A percentile compares a stretch with the other conserved stretches of the same genome.
Evolutionary conservation across 192 early-diverging fungal genomes (phyloP).

Genomic region (Dispira parvispora): DNA sequence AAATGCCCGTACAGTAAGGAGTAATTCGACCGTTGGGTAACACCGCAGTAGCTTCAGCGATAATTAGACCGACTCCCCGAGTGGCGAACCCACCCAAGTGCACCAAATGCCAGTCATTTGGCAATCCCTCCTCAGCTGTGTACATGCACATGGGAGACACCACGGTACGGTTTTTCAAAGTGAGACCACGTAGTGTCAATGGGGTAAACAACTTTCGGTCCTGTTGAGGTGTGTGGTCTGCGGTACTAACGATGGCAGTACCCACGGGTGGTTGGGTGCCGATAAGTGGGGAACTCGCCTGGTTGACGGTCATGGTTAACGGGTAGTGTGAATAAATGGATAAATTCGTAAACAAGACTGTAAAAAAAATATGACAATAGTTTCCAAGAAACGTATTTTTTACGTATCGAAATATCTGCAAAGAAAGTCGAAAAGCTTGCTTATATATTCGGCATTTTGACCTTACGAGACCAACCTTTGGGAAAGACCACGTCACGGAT

Average conservation of each 20-base stretch:
- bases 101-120: constrained; percentile 46
- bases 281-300: too few species aligned
- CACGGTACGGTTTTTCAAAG: constrained; percentile 56
- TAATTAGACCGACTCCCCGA: constrained; percentile 59
- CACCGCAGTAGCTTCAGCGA: constrained; percentile 66
- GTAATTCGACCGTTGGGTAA: constrained; percentile 59
- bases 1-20: constrained; percentile 62
- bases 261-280: too few species aligned
- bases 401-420: too few species aligned
- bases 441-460: too few species aligned
- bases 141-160: constrained; percentile 81
- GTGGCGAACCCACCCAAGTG: constrained; percentile 52
- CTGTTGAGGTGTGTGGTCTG: constrained; percentile 15
- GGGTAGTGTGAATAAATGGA: too few species aligned
- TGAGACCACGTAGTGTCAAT: constrained; percentile 40
- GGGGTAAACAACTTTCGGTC: constrained; percentile 46
- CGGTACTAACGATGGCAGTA: background rate
- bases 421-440: too few species aligned
- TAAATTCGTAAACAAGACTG: too few species aligned
- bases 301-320: too few species aligned
- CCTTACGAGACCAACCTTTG: too few species aligned
- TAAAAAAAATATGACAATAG: too few species aligned
- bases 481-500: too few species aligned
- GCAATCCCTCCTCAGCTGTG: constrained; percentile 41
- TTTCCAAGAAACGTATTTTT: too few species aligned